Evolutionary conservation across 805 yeast species (phyloP).

Genomic region (Citeromyces nyonsensis): DNA sequence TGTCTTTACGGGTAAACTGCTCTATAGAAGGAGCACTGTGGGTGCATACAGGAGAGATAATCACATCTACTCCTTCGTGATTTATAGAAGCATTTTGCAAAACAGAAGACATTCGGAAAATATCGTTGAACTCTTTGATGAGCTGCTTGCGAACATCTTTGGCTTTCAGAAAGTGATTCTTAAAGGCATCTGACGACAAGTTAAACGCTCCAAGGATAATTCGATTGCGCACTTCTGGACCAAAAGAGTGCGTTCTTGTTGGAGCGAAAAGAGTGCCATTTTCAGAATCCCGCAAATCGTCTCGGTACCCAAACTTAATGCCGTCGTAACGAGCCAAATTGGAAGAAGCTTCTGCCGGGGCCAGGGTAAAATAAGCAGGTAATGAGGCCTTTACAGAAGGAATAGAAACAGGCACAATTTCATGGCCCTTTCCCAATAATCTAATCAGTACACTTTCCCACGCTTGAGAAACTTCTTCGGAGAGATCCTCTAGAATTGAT

Average conservation of each 20-base stretch:
- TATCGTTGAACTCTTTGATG: conserved; percentile 46
- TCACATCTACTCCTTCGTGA: conserved; percentile 41
- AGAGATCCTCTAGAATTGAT: conserved; percentile 38
- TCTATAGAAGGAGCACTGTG: conserved; percentile 36
- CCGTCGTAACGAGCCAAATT: conserved; percentile 88
- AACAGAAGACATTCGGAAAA: conserved; percentile 39
- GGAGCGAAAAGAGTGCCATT: conserved; percentile 25
- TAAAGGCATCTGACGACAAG: conserved; percentile 57
- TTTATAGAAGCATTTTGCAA: conserved; percentile 10
- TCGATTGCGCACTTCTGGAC: conserved; percentile 72
- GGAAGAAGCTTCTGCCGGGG: conserved; percentile 90
- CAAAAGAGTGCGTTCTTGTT: conserved; percentile 58
- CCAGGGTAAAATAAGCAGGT: conserved; percentile 76
- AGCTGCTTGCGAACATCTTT: conserved; percentile 45
- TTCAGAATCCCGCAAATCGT: conserved; percentile 13
- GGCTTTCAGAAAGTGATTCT: conserved; percentile 68
- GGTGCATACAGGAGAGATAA: conserved; percentile 62
- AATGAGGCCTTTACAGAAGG: conserved; percentile 54
- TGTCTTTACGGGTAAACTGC: conserved; percentile 19
- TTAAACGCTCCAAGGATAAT: conserved; percentile 79
- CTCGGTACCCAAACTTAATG: conserved; percentile 58
- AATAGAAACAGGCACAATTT: conserved; percentile 47
- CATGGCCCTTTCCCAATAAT: conserved; percentile 34
- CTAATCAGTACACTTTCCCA: conserved; percentile 29
- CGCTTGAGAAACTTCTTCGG: conserved; percentile 23